phyloP scores from a whole-genome alignment of 345 rosid species.

The Gossypium rotundifolium region DNA sequence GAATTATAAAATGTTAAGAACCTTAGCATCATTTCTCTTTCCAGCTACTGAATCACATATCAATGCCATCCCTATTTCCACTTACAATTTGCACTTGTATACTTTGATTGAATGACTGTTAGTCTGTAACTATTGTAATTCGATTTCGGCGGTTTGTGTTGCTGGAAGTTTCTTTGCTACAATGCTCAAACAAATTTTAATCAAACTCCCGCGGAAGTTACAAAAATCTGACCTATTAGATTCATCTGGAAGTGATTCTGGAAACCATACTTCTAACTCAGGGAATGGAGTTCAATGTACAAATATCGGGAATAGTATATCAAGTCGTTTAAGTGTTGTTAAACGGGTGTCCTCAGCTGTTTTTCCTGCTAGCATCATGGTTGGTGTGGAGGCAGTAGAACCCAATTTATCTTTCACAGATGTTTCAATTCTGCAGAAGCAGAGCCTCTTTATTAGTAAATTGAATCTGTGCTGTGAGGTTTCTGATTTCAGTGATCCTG shows the following conservation, averaged over 20 bases:
- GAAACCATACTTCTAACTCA: slow-evolving; percentile 28
- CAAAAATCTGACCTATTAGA: slow-evolving; percentile 40
- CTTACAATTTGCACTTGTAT: neutral
- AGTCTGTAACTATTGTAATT: neutral
- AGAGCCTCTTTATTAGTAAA: slow-evolving; percentile 64
- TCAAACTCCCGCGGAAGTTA: slow-evolving; percentile 65
- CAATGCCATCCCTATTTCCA: neutral
- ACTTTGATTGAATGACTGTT: neutral
- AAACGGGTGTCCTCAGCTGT: slow-evolving; percentile 79
- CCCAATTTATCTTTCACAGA: slow-evolving; percentile 66
- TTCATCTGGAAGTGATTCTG: slow-evolving; percentile 35
- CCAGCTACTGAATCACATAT: neutral
- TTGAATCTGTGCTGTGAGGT: slow-evolving; percentile 57
- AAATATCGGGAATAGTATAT: slow-evolving; percentile 46
- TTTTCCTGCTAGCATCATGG: slow-evolving; percentile 67
- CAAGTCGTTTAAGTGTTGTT: slow-evolving; percentile 66
- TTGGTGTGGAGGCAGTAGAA: slow-evolving; percentile 66
- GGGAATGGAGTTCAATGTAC: slow-evolving; percentile 45
- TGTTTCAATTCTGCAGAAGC: slow-evolving; percentile 61
- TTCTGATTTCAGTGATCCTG: slow-evolving; percentile 41
- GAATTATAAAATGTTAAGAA: slow-evolving; percentile 5
- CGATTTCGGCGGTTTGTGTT: slow-evolving; percentile 18
- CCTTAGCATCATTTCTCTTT: neutral
- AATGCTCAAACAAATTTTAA: slow-evolving; percentile 73
- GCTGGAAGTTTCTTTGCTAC: slow-evolving; percentile 24